These are phyloP conservation scores for Eimeria maxima DNA, from an alignment of 169 alveolate species.

Conservation along the genomic window DNA sequence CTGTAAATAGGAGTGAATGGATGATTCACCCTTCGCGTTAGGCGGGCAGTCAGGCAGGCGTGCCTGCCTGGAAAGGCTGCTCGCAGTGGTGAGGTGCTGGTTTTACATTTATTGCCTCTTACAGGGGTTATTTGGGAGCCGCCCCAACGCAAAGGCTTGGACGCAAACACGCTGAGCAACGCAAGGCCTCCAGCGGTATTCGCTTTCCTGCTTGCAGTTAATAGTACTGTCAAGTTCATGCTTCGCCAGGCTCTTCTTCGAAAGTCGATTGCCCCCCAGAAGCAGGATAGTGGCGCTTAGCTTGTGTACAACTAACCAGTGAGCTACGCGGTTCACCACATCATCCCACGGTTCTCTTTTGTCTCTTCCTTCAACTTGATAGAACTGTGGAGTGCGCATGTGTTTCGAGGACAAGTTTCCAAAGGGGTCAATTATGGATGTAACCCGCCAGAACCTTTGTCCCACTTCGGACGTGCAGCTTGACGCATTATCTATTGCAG, in stretches of 20 bases:
- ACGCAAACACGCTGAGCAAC: slow-evolving; percentile 68
- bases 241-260: background rate
- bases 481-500: background rate
- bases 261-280: slow-evolving; percentile 42
- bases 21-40: no score
- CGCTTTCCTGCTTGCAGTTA: background rate
- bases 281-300: slow-evolving; percentile 65
- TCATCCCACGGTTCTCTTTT: slow-evolving; percentile 48
- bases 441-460: slow-evolving; percentile 43
- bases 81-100: background rate
- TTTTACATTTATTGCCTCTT: background rate
- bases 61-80: background rate
- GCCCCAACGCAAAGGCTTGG: slow-evolving; percentile 14
- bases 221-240: background rate
- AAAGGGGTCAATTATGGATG: slow-evolving; percentile 23
- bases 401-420: background rate
- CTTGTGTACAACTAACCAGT: slow-evolving; percentile 28
- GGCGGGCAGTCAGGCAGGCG: background rate
- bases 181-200: slow-evolving; percentile 51
- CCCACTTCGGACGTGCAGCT: background rate
- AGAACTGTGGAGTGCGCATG: background rate
- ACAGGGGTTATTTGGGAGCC: background rate
- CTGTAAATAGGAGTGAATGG: no score
- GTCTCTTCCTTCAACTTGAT: no score
- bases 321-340: slow-evolving; percentile 15